Evolutionary conservation across 2,329 filamentous ascomycete genomes (phyloP).

Genomic region (Cyphellophora attinorum): DNA sequence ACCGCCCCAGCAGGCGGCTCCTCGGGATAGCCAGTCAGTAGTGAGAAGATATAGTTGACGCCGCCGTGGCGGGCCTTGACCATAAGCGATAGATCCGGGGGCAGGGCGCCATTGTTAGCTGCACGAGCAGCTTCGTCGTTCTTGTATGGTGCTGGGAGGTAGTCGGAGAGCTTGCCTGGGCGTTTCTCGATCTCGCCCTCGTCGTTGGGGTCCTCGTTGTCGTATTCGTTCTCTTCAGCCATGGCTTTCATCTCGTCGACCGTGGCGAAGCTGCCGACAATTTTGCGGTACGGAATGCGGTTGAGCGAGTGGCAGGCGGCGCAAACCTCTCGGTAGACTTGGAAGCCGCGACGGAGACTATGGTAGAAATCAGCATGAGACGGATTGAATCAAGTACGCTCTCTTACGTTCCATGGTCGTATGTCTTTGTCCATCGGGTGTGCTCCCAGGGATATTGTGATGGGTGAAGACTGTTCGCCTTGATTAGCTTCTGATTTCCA

Average conservation of each 20-base stretch:
- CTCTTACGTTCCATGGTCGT: conserved; percentile 94
- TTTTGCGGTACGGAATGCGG: conserved; percentile 83
- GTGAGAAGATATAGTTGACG: conserved; percentile 95
- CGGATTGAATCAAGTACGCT: conserved; percentile 21
- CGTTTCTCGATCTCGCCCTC: conserved; percentile 98
- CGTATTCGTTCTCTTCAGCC: conserved; percentile 98
- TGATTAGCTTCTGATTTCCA: conserved; percentile 20
- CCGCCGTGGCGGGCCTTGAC: conserved; percentile 96
- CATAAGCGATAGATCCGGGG: conserved; percentile 94
- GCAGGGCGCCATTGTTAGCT: conserved; percentile 95
- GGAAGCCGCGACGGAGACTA: conserved; percentile 96
- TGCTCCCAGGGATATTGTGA: conserved; percentile 95
- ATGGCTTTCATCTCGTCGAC: conserved; percentile 96
- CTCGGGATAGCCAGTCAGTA: conserved; percentile 95
- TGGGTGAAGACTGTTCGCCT: conserved; percentile 71
- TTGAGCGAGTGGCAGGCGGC: conserved; percentile 92
- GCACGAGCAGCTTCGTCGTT: conserved; percentile 98
- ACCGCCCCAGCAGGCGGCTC: conserved; percentile 83
- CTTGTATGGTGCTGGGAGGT: conserved; percentile 90
- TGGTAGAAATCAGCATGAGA: not conserved
- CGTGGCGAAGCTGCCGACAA: conserved; percentile 87
- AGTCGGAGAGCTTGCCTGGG: conserved; percentile 96
- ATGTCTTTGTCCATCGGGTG: conserved; percentile 83
- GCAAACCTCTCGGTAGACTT: conserved; percentile 98
- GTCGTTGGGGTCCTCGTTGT: conserved; percentile 87